A percentile compares a stretch with the other conserved stretches of the same genome.
phyloP scores from a whole-genome alignment of 1,284 basidiomycete genomes.

The Chalciporus piperatoides region DNA sequence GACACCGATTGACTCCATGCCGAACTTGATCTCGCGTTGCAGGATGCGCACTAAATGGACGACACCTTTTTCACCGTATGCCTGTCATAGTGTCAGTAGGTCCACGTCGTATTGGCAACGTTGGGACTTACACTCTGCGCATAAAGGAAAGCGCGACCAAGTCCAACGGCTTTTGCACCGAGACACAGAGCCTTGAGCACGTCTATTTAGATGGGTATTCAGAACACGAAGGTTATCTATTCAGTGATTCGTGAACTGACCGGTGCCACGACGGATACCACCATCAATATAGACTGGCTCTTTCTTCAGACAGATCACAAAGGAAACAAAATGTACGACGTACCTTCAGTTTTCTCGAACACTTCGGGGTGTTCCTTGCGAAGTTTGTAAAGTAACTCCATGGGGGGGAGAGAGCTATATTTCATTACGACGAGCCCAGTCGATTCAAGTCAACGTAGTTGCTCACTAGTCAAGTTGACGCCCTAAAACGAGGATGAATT shows the following conservation, averaged over 20 bases:
- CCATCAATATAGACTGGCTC: slow-evolving; percentile 82
- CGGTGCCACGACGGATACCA: slow-evolving; percentile 80
- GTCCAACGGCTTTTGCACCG: slow-evolving; percentile 85
- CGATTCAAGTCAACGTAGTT: slow-evolving; percentile 1
- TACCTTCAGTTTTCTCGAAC: slow-evolving; percentile 70
- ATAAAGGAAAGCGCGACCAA: slow-evolving; percentile 89
- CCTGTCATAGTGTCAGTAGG: slow-evolving; percentile 38
- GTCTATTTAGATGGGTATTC: slow-evolving; percentile 41
- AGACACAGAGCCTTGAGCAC: slow-evolving; percentile 90
- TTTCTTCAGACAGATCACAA: slow-evolving; percentile 2
- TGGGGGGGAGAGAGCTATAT: slow-evolving; percentile 59
- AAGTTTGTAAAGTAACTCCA: slow-evolving; percentile 76
- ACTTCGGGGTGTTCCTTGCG: slow-evolving; percentile 70
- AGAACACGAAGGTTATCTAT: slow-evolving; percentile 3
- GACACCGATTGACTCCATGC: slow-evolving; percentile 79
- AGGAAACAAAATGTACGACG: slow-evolving; percentile 2
- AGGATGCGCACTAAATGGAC: slow-evolving; percentile 71
- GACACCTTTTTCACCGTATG: slow-evolving; percentile 82
- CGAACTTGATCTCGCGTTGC: slow-evolving; percentile 76
- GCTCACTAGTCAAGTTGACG: slow-evolving; percentile 80
- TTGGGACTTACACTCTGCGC: slow-evolving; percentile 68
- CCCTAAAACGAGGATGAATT: slow-evolving; percentile 37
- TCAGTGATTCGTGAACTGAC: slow-evolving; percentile 33
- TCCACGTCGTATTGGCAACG: slow-evolving; percentile 2
- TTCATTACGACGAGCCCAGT: not conserved